phyloP scores from a whole-genome alignment of 768 basidiomycete species.

The Kwoniella europaea region DNA sequence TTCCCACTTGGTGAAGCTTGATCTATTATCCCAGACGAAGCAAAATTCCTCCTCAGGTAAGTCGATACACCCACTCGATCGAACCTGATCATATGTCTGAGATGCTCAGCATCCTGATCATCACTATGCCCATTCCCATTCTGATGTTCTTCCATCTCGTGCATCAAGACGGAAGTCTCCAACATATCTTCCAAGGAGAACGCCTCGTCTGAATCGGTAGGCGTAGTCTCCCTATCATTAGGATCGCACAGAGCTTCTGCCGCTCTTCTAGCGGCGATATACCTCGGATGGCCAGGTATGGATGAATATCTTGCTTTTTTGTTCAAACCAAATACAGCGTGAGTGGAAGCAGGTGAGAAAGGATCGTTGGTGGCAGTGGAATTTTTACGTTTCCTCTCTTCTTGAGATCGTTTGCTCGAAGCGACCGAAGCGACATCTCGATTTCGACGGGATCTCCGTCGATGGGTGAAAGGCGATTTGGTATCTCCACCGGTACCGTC shows the following conservation, averaged over 20 bases:
- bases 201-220: slow-evolving; percentile 33
- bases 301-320: slow-evolving; percentile 48
- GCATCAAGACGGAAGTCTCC: slow-evolving; percentile 33
- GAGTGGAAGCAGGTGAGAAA: slow-evolving; percentile 28
- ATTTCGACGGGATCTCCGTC: slow-evolving; percentile 34
- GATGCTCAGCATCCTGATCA: slow-evolving; percentile 26
- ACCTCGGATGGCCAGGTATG: slow-evolving; percentile 54
- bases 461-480: slow-evolving; percentile 52
- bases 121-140: slow-evolving; percentile 10
- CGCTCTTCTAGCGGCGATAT: slow-evolving; percentile 37
- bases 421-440: slow-evolving; percentile 34
- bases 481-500: slow-evolving; percentile 44
- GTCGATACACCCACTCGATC: slow-evolving; percentile 41
- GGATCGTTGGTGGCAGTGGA: slow-evolving; percentile 29
- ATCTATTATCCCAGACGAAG: slow-evolving; percentile 2
- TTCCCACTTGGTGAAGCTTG: neutral
- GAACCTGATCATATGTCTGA: slow-evolving; percentile 39
- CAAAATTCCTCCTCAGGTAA: slow-evolving; percentile 34
- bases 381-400: slow-evolving; percentile 36
- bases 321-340: slow-evolving; percentile 19
- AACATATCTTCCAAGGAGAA: slow-evolving; percentile 52
- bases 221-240: slow-evolving; percentile 34
- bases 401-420: slow-evolving; percentile 7
- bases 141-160: slow-evolving; percentile 23
- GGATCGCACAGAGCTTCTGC: slow-evolving; percentile 29